Evolutionary conservation across 202 grass and related monocot genomes (phyloP).

Genomic region (Setaria italica): DNA sequence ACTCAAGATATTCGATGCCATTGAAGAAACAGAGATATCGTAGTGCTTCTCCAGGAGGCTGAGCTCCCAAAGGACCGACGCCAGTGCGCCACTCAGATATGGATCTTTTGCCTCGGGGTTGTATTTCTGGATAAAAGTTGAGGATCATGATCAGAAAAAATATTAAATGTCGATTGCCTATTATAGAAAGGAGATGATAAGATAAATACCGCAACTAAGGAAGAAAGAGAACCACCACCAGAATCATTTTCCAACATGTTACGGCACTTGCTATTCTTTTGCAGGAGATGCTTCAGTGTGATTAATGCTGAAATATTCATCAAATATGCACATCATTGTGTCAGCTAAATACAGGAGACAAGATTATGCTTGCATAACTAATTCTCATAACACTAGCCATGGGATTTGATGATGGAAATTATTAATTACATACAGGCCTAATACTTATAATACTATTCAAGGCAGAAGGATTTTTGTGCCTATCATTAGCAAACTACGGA

Average conservation of each 20-base stretch:
- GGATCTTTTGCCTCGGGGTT: conserved; percentile 86
- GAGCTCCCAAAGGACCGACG: conserved; percentile 95
- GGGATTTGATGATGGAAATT: not conserved
- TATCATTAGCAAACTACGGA: not conserved
- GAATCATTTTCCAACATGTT: conserved; percentile 96
- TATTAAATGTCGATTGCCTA: not conserved
- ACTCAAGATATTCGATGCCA: conserved; percentile 73
- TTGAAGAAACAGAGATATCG: conserved; percentile 64
- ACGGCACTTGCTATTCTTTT: conserved; percentile 89
- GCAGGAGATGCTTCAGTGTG: conserved; percentile 88
- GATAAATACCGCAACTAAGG: conserved; percentile 77
- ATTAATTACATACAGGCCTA: not conserved
- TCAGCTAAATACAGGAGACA: not conserved
- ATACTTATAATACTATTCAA: conserved; percentile 19
- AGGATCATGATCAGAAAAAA: conserved; percentile 10
- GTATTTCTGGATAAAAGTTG: conserved; percentile 74
- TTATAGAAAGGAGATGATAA: conserved; percentile 35
- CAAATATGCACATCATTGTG: conserved; percentile 24
- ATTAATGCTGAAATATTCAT: conserved; percentile 66
- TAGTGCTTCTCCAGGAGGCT: conserved; percentile 92
- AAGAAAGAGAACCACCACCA: conserved; percentile 86
- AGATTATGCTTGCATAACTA: not conserved
- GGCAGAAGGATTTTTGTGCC: not conserved
- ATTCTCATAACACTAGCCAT: not conserved
- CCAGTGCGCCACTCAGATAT: conserved; percentile 86